Conservation (phyloP, 345 rosid genomes). For the Trapa bicornis region DNA sequence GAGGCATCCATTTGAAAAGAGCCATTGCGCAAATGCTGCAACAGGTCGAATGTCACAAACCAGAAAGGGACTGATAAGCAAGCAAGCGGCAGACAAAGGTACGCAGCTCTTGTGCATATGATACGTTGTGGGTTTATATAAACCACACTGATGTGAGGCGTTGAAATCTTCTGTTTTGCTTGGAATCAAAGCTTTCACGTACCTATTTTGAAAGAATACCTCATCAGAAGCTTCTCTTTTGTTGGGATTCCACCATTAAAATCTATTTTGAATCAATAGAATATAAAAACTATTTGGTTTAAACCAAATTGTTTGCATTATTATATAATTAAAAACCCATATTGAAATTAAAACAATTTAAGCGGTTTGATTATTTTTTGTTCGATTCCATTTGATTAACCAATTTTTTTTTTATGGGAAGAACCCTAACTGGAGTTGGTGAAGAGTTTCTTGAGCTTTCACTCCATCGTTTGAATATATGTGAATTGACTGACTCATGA, state of each 20-base stretch:
- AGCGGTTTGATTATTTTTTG: no score
- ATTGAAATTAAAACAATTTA: no score
- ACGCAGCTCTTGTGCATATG: not conserved
- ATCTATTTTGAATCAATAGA: no score
- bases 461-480: not conserved
- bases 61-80: not conserved
- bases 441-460: not conserved
- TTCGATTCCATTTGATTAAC: no score
- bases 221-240: not conserved
- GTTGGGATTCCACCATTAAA: not conserved
- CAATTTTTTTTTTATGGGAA: no score
- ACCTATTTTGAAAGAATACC: no score
- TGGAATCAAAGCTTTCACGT: not conserved
- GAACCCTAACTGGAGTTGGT: not conserved
- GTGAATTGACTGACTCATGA: not conserved
- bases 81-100: not conserved
- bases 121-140: not conserved
- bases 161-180: not conserved
- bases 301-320: no score
- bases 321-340: no score
- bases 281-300: no score
- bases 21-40: constrained; percentile 1
- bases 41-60: no score
- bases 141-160: not conserved
- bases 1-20: constrained; percentile 3